phyloP scores from a whole-genome alignment of 352 stramenopile species.

The Pythium phragmitis region DNA sequence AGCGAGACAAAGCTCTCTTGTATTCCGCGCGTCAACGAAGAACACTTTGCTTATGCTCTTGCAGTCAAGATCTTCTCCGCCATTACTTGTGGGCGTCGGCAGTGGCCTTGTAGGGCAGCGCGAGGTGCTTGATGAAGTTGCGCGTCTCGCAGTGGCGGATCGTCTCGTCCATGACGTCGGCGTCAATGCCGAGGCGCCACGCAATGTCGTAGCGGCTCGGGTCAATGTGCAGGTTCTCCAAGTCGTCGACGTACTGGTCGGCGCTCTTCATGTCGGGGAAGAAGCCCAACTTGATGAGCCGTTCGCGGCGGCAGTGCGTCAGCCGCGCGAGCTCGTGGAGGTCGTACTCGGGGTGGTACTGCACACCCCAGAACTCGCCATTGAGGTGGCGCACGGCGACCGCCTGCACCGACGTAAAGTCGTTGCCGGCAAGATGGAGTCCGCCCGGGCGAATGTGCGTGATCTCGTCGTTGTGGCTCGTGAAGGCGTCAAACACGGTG shows the following conservation, averaged over 20 bases:
- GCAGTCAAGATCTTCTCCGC: neutral
- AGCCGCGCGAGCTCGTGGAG: slow-evolving; percentile 76
- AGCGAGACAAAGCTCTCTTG: too few species aligned
- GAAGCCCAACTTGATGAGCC: slow-evolving; percentile 68
- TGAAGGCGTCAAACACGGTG: slow-evolving; percentile 79
- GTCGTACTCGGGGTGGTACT: slow-evolving; percentile 86
- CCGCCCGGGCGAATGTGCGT: slow-evolving; percentile 66
- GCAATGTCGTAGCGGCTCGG: slow-evolving; percentile 74
- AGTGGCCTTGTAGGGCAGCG: slow-evolving; percentile 65
- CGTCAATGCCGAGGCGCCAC: slow-evolving; percentile 73
- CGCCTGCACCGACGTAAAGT: slow-evolving; percentile 71
- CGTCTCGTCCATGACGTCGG: slow-evolving; percentile 80
- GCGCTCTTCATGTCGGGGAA: slow-evolving; percentile 70
- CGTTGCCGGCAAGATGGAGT: slow-evolving; percentile 59
- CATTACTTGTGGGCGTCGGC: slow-evolving; percentile 26
- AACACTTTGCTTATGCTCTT: too few species aligned
- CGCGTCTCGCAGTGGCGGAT: slow-evolving; percentile 73
- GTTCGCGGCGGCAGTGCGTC: slow-evolving; percentile 65
- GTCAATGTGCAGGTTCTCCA: slow-evolving; percentile 73
- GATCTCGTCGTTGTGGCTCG: slow-evolving; percentile 82
- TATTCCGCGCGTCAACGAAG: too few species aligned
- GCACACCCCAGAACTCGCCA: slow-evolving; percentile 82
- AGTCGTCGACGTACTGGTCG: slow-evolving; percentile 69
- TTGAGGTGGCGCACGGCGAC: slow-evolving; percentile 75
- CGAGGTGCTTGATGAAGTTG: slow-evolving; percentile 87